Base-by-base conservation (phyloP, 371 early-diverging fungal species). In the Circinella minor region DNA sequence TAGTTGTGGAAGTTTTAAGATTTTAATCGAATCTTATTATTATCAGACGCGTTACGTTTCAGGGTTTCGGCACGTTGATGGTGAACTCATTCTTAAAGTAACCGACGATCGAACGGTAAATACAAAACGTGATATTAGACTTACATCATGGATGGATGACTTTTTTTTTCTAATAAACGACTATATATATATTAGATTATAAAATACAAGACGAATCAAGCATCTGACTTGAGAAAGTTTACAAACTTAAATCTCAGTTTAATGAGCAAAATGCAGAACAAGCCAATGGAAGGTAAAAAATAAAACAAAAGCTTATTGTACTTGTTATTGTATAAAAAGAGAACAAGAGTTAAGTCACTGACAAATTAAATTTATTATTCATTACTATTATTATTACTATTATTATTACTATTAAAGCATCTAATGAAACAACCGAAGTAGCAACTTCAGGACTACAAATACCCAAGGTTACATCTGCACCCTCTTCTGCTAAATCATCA, bases 191-290 rank as follows among this genome's bases (percentile, higher is more conserved):
- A 57, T 4, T 73, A 91, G 91, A 79, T 82, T 59, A 71, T 91
- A 49, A 90, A 91, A 69, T 93, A 83, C 78, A 88, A 90, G 72
- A 93, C 93, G 4, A 88, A 92, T 72, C 88, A 89, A 69, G 77
- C 86, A 74, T 83, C 85, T 66, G 93, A 93, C 74, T 76, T 93
- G 55, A 88, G 87, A 70, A 92, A 90, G 77, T 91, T 93, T 72
- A 90, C 92, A 59, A 79, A 78, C 14, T 71, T 93, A 55, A 93
- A 90, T 78, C 72, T 77, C 4, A 75, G 76, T 6, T 77, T 93
- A 67, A 89, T 93, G 91, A 74, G 79, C 36, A 83, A 87, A 80
- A 93, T 93, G 92, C 90, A 89, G 72, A 88, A 88, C 72, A 78
- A 73, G 47, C 67, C 71, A n/a, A 15, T 61, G n/a, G 67, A 43